Percentiles rank a stretch among this genome's conserved stretches.
Evolutionary conservation across 1,139 yeast genomes (phyloP).

Genomic region (Debaryomyces nepalensis): DNA sequence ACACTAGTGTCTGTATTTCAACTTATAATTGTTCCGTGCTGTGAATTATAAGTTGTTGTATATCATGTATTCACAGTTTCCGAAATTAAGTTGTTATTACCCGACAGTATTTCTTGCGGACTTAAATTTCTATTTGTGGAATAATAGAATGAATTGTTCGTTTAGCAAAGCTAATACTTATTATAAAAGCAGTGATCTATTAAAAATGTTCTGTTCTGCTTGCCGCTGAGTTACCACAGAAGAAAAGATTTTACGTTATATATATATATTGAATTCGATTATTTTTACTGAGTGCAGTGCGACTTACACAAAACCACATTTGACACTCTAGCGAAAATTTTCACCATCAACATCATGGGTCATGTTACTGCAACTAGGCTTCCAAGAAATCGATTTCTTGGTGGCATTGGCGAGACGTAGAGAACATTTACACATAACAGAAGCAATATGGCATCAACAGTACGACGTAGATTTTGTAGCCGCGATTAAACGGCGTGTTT

Average conservation of each 20-base stretch:
- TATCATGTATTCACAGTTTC: conserved; percentile 1
- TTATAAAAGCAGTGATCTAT: too few species aligned
- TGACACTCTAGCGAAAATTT: conserved; percentile 7
- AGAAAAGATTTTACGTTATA: conserved; percentile 6
- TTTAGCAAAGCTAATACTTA: too few species aligned
- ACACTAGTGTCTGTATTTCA: not conserved
- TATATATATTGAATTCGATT: not conserved
- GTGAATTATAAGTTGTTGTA: conserved; percentile 1
- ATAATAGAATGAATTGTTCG: not conserved
- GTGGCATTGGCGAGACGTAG: too few species aligned
- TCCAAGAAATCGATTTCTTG: too few species aligned
- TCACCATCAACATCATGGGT: conserved; percentile 2
- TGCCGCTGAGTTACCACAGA: conserved; percentile 2
- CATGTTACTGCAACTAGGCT: too few species aligned
- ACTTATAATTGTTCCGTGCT: conserved; percentile 1
- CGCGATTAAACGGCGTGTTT: too few species aligned
- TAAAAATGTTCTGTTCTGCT: not conserved
- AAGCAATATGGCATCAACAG: too few species aligned
- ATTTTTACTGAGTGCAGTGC: conserved; percentile 6
- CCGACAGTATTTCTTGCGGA: not conserved
- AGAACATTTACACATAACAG: too few species aligned
- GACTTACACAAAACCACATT: conserved; percentile 7
- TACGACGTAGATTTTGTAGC: too few species aligned
- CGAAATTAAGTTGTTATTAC: not conserved
- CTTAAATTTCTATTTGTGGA: not conserved